Evolutionary conservation across 2,329 filamentous ascomycete species (phyloP), one percentile per base, ranked within the genome.

Genomic region (Cytospora mali): DNA sequence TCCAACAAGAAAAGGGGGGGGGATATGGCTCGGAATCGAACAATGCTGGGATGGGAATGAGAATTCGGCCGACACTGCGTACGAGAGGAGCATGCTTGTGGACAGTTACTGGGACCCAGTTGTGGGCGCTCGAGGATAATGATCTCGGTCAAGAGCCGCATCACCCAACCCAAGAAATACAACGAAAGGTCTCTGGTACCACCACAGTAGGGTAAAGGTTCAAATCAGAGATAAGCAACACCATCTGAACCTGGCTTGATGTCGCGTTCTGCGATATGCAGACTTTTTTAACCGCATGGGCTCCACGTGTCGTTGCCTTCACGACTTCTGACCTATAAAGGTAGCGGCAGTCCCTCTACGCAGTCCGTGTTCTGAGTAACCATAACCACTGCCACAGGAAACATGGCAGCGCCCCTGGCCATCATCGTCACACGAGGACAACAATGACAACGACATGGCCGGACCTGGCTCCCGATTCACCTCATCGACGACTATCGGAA

Each of bases 191-290:
- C 25, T 35, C n/a, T n/a, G n/a, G n/a, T n/a, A n/a, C n/a, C n/a
- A n/a, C n/a, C 58, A n/a, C 42, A n/a, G 35, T 39, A 60, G 14
- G 35, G 28, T 35, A 54, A 42, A 54, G 14, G 48, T n/a, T 23
- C 23, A 29, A 35, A 28, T 35, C 58, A 54, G 58, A 60, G 50
- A 54, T 54, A 60, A 60, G 58, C 25, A 42, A 46, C 29, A 59
- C n/a, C 49, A 25, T 14, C 49, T 21, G 31, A 18, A 16, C 33
- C 28, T 60, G 28, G 39, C 27, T n/a, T 53, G 42, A 33, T 18
- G 33, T 31, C n/a, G 50, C 39, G 50, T 60, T 48, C 58, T 48
- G 39, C 50, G n/a, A 21, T 35, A 23, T 54, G 58, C 58, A 54
- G 48, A 48, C 23, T 53, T 53, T 60, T 54, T 48, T 42, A 27